Conservation (phyloP, 371 early-diverging fungal species). For the Dichotomocladium elegans region DNA sequence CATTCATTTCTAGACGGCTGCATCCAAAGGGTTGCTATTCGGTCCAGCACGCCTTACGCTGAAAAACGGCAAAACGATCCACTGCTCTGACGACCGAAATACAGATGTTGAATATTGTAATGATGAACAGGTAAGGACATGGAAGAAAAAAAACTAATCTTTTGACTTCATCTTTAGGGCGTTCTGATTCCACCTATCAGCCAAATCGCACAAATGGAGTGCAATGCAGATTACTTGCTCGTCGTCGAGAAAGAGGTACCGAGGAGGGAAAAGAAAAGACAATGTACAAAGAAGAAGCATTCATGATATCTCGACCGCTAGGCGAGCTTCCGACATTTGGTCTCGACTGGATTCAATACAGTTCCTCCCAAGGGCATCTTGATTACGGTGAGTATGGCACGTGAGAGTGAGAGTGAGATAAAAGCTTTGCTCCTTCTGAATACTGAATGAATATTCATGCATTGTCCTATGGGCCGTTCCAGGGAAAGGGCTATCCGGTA, state of each 20-base stretch:
- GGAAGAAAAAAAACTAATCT: not conserved
- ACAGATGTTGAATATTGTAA: slow-evolving; percentile 2
- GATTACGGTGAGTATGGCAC: slow-evolving; percentile 26
- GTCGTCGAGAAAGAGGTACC: slow-evolving; percentile 46
- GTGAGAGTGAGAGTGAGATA: no score
- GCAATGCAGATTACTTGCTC: slow-evolving; percentile 29
- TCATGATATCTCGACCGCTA: no score
- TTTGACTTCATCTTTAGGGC: slow-evolving; percentile 13
- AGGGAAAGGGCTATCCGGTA: slow-evolving; percentile 45
- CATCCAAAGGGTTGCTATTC: slow-evolving; percentile 38
- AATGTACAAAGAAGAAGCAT: no score
- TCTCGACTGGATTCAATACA: slow-evolving; percentile 25
- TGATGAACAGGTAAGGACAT: slow-evolving; percentile 25
- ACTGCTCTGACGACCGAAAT: slow-evolving; percentile 18
- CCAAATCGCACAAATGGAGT: slow-evolving; percentile 27
- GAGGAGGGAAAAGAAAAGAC: no score
- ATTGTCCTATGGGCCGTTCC: no score
- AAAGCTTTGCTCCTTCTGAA: no score
- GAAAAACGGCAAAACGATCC: slow-evolving; percentile 24
- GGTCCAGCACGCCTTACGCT: slow-evolving; percentile 33
- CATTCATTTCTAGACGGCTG: slow-evolving; percentile 25
- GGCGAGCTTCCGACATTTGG: slow-evolving; percentile 43
- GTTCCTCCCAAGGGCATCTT: slow-evolving; percentile 25
- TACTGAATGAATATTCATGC: no score
- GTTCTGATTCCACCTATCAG: slow-evolving; percentile 33